A percentile compares a stretch with the other conserved stretches of the same genome.
phyloP scores from a whole-genome alignment of 2,329 filamentous ascomycete species.

The Blastomyces percursus region DNA sequence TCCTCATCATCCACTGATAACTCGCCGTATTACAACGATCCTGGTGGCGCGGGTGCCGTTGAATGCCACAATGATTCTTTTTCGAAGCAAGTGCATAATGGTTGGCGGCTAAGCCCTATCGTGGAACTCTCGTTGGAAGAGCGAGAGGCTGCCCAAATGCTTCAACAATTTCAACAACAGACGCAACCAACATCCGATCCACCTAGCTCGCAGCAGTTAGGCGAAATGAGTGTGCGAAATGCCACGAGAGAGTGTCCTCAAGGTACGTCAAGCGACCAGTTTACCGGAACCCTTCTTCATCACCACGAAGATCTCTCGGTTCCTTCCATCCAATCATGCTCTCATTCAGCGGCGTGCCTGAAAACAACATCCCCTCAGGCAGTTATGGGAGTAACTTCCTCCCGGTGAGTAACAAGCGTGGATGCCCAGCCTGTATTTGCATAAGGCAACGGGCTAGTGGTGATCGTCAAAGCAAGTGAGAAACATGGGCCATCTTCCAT shows the following conservation, averaged over 20 bases:
- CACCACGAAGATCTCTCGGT: too few relatives aligned
- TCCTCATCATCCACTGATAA: background rate
- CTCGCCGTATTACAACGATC: background rate
- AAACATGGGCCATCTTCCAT: too few relatives aligned
- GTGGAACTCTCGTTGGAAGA: background rate
- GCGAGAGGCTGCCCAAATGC: background rate
- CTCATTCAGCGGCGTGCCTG: too few relatives aligned
- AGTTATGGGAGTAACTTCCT: too few relatives aligned
- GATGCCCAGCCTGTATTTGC: too few relatives aligned
- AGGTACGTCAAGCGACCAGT: background rate
- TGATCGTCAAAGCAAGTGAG: too few relatives aligned
- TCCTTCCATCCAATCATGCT: too few relatives aligned
- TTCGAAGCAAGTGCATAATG: background rate
- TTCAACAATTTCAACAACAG: background rate
- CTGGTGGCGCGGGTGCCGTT: background rate
- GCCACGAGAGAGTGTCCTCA: background rate
- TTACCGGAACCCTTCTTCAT: background rate
- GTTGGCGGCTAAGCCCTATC: background rate
- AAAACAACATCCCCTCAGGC: too few relatives aligned
- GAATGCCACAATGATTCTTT: background rate
- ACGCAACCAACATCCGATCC: background rate
- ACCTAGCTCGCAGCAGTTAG: background rate
- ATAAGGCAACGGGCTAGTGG: too few relatives aligned
- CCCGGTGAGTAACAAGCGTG: too few relatives aligned
- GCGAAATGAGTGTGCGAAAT: background rate